Conservation (phyloP, 208 protist species). For the Wallacemonas rigidus region DNA sequence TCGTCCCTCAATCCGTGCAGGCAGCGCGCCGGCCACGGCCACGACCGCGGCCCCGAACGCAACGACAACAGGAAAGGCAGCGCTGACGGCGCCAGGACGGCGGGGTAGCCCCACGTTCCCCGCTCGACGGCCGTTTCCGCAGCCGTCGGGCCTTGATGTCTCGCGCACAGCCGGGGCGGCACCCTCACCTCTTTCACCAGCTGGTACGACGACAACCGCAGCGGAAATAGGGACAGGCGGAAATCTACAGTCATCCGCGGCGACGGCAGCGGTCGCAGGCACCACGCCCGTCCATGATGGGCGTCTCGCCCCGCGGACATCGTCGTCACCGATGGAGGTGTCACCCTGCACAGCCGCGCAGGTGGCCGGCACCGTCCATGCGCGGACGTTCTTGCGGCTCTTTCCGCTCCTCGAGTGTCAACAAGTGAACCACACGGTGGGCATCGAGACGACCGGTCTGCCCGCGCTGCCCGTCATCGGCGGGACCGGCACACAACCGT, state of each 20-base stretch:
- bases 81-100: neutral
- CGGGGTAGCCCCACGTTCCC: slow-evolving; percentile 12
- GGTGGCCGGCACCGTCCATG: neutral
- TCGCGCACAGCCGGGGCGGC: neutral
- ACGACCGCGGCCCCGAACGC: neutral
- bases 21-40: slow-evolving; percentile 12
- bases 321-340: neutral
- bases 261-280: no score
- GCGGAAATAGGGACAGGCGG: no score
- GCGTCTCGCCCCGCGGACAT: neutral
- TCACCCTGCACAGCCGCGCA: neutral
- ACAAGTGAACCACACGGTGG: neutral
- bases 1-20: neutral
- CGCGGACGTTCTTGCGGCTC: neutral
- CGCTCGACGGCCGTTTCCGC: neutral
- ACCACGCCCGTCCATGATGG: neutral
- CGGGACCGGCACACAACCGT: no score
- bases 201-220: neutral
- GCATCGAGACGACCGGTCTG: no score
- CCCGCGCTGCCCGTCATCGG: no score
- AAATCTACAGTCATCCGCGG: no score
- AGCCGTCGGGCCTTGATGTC: neutral
- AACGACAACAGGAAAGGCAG: neutral
- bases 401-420: neutral
- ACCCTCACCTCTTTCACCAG: neutral